Evolutionary conservation across 768 basidiomycete species (phyloP), one percentile per base, ranked within the genome.

Genomic region (Lactarius trivialis): DNA sequence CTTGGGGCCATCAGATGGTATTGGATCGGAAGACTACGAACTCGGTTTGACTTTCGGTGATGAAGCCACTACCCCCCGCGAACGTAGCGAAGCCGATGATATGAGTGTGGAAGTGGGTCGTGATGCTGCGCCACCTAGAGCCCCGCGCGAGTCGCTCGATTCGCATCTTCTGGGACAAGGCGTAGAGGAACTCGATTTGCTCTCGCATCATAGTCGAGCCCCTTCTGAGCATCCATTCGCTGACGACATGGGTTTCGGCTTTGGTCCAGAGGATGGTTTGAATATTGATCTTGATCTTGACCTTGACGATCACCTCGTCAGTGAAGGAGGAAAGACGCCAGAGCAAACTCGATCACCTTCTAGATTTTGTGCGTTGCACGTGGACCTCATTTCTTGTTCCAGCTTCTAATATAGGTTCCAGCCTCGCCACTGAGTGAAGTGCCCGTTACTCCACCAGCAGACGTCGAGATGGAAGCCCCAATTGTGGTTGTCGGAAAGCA

Each of bases 1-100:
- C 68, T 80, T 91, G 51, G 89, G 87, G 3, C 86, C 86, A 17
- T 82, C 83, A 0, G 89, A 88, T 66, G 92, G 90, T 36, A 90
- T 94, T 66, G 91, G 89, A 24, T 93, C 92, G 3, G 88, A 91
- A 71, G 91, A 91, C 71, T 89, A 86, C 70, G 86, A 85, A 43
- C 77, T 93, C 32, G 91, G 87, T 58, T 80, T 93, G 56, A 84
- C 87, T 67, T 89, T 90, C 71, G 91, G 84, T 51, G 88, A 85
- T 62, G 67, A 66, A 54, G 68, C 67, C 33, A 61, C 58, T 17
- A 68, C 68, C 30, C 53, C 63, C 32, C 53, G 65, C 52, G 65
- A 65, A 56, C 70, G 56, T 48, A 75, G 73, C 26, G 79, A 74
- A 51, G 81, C 79, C 48, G 86, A 88, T 26, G 76, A 70, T 56